phyloP scores from a whole-genome alignment of 129 eudicot genomes.

The Pseudognaphalium luteoalbum region DNA sequence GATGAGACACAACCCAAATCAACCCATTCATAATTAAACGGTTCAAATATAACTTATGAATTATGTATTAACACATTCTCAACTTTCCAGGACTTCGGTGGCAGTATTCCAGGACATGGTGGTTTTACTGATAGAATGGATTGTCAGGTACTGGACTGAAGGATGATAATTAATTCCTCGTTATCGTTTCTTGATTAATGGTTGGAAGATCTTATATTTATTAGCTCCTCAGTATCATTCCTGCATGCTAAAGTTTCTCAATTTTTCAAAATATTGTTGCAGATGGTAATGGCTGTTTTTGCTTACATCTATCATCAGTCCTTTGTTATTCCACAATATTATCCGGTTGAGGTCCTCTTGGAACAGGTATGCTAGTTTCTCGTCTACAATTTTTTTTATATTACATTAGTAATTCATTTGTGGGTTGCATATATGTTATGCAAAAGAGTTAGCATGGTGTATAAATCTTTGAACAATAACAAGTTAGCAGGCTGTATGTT shows the following conservation, averaged over 20 bases:
- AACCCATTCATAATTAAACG: neutral
- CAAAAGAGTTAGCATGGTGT: neutral
- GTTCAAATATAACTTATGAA: neutral
- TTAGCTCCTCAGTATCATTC: neutral
- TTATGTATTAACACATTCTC: neutral
- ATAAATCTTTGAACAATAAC: neutral
- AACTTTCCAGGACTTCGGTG: slow-evolving; percentile 67
- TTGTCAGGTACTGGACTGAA: slow-evolving; percentile 60
- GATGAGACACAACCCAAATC: neutral
- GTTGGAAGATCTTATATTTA: neutral
- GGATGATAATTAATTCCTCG: neutral
- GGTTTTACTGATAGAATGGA: slow-evolving; percentile 90
- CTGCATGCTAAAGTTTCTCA: slow-evolving; percentile 10
- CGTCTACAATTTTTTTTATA: neutral
- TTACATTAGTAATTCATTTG: neutral
- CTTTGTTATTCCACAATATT: slow-evolving; percentile 53
- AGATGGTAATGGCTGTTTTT: slow-evolving; percentile 96
- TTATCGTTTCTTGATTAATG: neutral
- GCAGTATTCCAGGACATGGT: slow-evolving; percentile 91
- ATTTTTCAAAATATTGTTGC: slow-evolving; percentile 28
- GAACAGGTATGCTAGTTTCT: slow-evolving; percentile 55
- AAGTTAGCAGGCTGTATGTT: neutral
- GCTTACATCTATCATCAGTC: slow-evolving; percentile 86
- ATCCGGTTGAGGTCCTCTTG: slow-evolving; percentile 64
- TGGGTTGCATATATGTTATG: neutral